A percentile compares a stretch with the other conserved stretches of the same genome.
These are phyloP conservation scores for Annulohypoxylon maeteangense DNA, from an alignment of 495 filamentous ascomycete genomes.

Conservation along the genomic window DNA sequence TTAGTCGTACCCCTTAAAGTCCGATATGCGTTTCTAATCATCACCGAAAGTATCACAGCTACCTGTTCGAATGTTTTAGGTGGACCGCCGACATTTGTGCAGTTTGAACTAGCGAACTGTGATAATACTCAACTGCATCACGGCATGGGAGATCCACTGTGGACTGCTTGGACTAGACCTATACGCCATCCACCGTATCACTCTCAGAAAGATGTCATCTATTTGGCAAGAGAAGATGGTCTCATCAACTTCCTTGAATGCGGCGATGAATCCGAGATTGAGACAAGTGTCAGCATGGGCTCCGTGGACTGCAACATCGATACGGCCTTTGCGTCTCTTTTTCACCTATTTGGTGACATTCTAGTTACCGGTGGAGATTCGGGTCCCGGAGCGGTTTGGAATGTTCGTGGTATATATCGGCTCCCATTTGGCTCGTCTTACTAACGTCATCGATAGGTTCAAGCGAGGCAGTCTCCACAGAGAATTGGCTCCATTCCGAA, in stretches of 20 bases:
- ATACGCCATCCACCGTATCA: conserved; percentile 68
- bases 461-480: conserved; percentile 57
- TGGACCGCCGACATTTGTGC: conserved; percentile 58
- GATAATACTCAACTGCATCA: conserved; percentile 52
- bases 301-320: conserved; percentile 70
- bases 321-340: conserved; percentile 69
- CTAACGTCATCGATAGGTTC: conserved; percentile 48
- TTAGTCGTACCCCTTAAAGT: conserved; percentile 76
- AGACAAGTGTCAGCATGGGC: conserved; percentile 64
- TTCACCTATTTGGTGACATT: conserved; percentile 70
- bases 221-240: conserved; percentile 83
- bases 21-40: conserved; percentile 70
- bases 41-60: conserved; percentile 67
- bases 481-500: conserved; percentile 67
- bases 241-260: conserved; percentile 74
- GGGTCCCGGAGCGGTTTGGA: conserved; percentile 81
- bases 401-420: conserved; percentile 59
- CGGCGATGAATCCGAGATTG: conserved; percentile 61
- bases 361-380: conserved; percentile 83
- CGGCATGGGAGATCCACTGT: conserved; percentile 56
- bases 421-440: not conserved
- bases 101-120: conserved; percentile 46
- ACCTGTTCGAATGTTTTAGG: conserved; percentile 68
- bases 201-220: conserved; percentile 73
- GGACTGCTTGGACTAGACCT: conserved; percentile 78